Evolutionary conservation across 352 stramenopile genomes (phyloP), one percentile per base, ranked within the genome.

Genomic region (Phytophthora sp.): DNA sequence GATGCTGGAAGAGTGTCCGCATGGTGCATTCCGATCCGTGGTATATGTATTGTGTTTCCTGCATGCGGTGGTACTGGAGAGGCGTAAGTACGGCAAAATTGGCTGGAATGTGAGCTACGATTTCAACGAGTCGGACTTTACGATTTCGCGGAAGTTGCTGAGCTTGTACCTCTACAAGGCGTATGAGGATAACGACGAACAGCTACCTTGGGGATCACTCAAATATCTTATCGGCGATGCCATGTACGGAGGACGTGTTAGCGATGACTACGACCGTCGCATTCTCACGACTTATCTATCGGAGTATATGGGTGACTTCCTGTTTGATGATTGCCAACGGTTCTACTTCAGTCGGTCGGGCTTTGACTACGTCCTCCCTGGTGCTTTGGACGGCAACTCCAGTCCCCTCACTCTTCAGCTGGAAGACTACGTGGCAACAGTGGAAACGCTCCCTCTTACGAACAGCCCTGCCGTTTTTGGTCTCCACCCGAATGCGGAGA

Each of bases 91-190:
- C 54, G 96, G 95, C 46, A 98, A 98, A 69, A 98, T 99, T 58
- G 96, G 96, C 28, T 99, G 94, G 91, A 99, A 99, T 57, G 94
- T 98, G 17, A 94, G 84, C 67, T 99, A 99, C 72, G 96, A 99
- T 62, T 99, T 99, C 49, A 98, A 98, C 69, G 95, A 98, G 67
- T 98, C 90, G 18, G 96, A 99, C 66, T 98, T 98, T 53, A 94
- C 94, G 24, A 98, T 99, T 45, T 97, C 88, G 6, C 72, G 92
- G 34, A 92, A 94, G 42, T 69, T 98, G 35, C 75, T 99, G 12
- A 89, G 76, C 32, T 69, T 98, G 1, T 99, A 99, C 66, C 65
- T 99, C 17, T 91, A 92, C 66, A 98, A 98, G 68, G 91, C 95
- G 18, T 97, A 89, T 60, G 88, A 96, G 15, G 93, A 98, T 49